Conservation (phyloP, 176 grass and related monocot genomes). For the Hyparrhenia diplandra region DNA sequence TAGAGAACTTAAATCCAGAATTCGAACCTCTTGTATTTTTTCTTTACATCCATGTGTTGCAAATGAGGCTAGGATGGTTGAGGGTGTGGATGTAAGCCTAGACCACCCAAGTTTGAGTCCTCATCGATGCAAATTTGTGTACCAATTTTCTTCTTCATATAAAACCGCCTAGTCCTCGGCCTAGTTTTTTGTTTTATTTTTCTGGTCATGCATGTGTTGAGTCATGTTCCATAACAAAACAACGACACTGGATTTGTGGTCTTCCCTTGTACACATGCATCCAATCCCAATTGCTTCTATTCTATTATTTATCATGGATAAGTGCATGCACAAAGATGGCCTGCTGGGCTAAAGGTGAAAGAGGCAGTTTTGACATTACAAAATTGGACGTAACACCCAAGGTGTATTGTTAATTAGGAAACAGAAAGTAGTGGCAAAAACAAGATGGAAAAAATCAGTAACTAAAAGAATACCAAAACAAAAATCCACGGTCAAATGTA, state of each 20-base stretch:
- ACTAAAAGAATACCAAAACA: too few relatives aligned
- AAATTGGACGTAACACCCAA: not conserved
- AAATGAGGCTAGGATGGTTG: not conserved
- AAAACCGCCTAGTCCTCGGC: not conserved
- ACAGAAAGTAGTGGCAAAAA: not conserved
- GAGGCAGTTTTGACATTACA: not conserved
- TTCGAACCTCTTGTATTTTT: not conserved
- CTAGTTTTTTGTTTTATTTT: not conserved
- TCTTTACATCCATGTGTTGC: not conserved
- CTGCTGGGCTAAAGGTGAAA: not conserved
- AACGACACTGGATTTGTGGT: not conserved
- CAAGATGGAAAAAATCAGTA: not conserved
- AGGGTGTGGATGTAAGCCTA: not conserved
- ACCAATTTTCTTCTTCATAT: not conserved
- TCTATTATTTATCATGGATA: not conserved
- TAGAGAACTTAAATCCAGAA: constrained; percentile 4
- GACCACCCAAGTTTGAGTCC: not conserved
- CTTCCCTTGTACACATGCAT: not conserved
- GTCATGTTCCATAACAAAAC: not conserved
- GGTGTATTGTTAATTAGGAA: not conserved
- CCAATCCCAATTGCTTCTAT: not conserved
- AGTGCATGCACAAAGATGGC: not conserved
- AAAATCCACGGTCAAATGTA: too few relatives aligned
- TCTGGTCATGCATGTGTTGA: not conserved
- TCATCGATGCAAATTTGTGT: not conserved